A percentile compares a stretch with the other conserved stretches of the same genome.
Conservation (phyloP, 148 eudicot genomes). For the Pouteria glomerata region DNA sequence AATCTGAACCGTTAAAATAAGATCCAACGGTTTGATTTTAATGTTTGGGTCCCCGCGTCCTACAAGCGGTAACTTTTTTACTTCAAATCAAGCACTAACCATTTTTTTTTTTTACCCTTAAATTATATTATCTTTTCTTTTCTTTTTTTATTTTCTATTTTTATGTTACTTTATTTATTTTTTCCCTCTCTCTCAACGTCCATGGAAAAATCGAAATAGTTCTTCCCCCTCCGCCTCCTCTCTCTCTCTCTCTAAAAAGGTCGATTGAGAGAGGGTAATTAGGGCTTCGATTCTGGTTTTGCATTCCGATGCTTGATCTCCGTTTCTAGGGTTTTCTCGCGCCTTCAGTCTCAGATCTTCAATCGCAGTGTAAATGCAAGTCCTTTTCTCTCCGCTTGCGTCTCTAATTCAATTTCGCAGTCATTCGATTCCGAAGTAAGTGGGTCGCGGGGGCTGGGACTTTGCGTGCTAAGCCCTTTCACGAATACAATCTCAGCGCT, state of each 20-base stretch:
- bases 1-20: too few relatives aligned
- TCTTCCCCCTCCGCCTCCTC: neutral
- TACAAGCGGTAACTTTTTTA: too few relatives aligned
- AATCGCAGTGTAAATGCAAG: neutral
- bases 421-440: conserved; percentile 3
- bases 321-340: neutral
- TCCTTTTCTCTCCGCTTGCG: neutral
- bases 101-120: too few relatives aligned
- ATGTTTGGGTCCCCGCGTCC: too few relatives aligned
- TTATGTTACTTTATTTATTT: neutral
- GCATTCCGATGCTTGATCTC: neutral
- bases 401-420: neutral
- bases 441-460: neutral
- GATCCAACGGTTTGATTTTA: too few relatives aligned
- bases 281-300: conserved; percentile 2
- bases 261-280: neutral
- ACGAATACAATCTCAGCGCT: neutral
- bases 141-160: too few relatives aligned
- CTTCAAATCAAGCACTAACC: too few relatives aligned
- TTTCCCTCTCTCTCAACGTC: neutral
- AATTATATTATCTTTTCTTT: too few relatives aligned
- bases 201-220: neutral
- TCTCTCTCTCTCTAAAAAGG: neutral
- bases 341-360: neutral
- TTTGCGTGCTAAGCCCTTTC: neutral